A percentile compares a stretch with the other conserved stretches of the same genome.
Conservation (phyloP, 768 basidiomycete genomes). For the Tephrocybe rancida region DNA sequence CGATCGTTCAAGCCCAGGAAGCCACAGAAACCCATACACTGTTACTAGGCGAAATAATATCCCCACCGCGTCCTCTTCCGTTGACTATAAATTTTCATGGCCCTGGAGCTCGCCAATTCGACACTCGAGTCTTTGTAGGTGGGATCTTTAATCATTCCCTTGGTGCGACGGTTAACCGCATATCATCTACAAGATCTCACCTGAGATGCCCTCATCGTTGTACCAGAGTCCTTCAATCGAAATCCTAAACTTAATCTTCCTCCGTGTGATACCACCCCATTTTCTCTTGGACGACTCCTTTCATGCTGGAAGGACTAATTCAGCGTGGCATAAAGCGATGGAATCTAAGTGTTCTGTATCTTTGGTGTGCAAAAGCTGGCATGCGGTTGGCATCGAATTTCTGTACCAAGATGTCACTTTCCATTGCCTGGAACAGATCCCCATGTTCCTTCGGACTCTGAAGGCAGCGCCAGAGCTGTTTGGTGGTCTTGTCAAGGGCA, state of each 20-base stretch:
- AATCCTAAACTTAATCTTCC: background rate
- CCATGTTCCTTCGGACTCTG: background rate
- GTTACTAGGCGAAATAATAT: too few relatives aligned
- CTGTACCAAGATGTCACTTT: conserved; percentile 1
- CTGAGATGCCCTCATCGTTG: too few relatives aligned
- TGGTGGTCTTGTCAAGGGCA: background rate
- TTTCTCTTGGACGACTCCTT: background rate
- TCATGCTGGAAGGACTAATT: background rate
- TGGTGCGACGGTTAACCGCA: too few relatives aligned
- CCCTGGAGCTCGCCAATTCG: too few relatives aligned
- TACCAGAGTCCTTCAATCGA: background rate
- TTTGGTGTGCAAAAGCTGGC: background rate
- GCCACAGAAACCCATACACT: too few relatives aligned
- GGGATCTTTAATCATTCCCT: too few relatives aligned
- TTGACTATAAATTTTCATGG: too few relatives aligned
- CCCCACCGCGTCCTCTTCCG: too few relatives aligned
- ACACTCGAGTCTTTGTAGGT: too few relatives aligned
- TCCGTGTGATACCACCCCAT: background rate
- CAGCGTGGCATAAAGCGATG: background rate
- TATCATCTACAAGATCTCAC: too few relatives aligned
- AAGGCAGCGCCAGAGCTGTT: background rate
- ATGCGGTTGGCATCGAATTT: background rate
- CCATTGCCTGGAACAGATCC: background rate
- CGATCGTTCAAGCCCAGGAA: too few relatives aligned
- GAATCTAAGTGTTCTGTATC: background rate